A percentile compares a stretch with the other conserved stretches of the same genome.
phyloP scores from a whole-genome alignment of 2,329 filamentous ascomycete species.

The Paracoccidioides lutzii region DNA sequence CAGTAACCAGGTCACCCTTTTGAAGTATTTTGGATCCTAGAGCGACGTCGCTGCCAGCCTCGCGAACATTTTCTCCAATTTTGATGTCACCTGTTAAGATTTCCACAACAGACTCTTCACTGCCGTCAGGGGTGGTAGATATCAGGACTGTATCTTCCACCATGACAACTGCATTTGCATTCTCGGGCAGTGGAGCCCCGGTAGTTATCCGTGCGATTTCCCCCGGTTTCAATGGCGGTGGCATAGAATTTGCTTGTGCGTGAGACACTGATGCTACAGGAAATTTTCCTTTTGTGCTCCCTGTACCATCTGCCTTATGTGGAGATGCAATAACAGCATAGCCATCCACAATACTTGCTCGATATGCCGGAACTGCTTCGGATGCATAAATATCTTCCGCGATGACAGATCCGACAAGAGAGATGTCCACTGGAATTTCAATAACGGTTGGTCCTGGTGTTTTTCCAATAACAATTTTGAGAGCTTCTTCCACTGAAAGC shows the following conservation, averaged over 20 bases:
- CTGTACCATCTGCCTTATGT: slow-evolving; percentile 40
- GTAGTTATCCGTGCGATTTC: slow-evolving; percentile 87
- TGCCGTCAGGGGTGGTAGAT: slow-evolving; percentile 61
- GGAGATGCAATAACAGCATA: slow-evolving; percentile 62
- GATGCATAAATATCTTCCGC: slow-evolving; percentile 67
- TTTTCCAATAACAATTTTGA: slow-evolving; percentile 57
- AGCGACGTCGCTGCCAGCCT: slow-evolving; percentile 77
- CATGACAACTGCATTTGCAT: slow-evolving; percentile 87
- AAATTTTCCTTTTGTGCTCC: slow-evolving; percentile 61
- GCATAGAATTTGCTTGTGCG: slow-evolving; percentile 58
- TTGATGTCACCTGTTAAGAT: slow-evolving; percentile 67
- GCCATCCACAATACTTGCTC: slow-evolving; percentile 92
- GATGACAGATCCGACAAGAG: slow-evolving; percentile 62
- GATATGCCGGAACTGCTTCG: slow-evolving; percentile 82
- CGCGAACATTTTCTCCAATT: slow-evolving; percentile 75
- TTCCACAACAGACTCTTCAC: slow-evolving; percentile 77
- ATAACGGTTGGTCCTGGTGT: slow-evolving; percentile 52
- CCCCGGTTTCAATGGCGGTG: slow-evolving; percentile 51
- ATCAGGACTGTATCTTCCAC: slow-evolving; percentile 82
- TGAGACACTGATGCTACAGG: slow-evolving; percentile 80
- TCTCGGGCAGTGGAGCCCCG: slow-evolving; percentile 75
- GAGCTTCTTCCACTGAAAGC: slow-evolving; percentile 71
- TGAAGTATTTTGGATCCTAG: slow-evolving; percentile 56
- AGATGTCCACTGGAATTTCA: slow-evolving; percentile 48
- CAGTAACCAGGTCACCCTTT: slow-evolving; percentile 70